These are phyloP conservation scores for Piedraia hortae DNA, from an alignment of 2,329 filamentous ascomycete genomes.

Conservation along the genomic window DNA sequence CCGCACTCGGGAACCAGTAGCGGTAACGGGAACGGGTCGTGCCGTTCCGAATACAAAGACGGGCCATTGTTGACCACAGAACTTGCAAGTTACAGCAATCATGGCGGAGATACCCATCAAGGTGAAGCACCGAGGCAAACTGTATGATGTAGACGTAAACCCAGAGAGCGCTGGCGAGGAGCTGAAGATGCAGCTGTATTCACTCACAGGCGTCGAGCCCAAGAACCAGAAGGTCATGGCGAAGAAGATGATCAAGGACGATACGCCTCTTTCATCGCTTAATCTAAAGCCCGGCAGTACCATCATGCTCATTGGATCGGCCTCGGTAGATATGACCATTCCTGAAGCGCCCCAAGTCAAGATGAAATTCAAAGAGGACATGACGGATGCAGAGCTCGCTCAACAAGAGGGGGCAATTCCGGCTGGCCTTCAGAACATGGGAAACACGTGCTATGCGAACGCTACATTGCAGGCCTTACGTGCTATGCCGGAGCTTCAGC, in stretches of 20 bases:
- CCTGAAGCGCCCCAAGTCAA: slow-evolving; percentile 51
- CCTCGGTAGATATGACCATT: slow-evolving; percentile 33
- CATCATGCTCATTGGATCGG: slow-evolving; percentile 93
- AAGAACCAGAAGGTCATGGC: slow-evolving; percentile 88
- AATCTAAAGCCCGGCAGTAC: slow-evolving; percentile 62
- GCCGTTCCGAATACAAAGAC: too few relatives aligned
- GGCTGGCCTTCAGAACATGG: slow-evolving; percentile 68
- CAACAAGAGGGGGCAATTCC: slow-evolving; percentile 61
- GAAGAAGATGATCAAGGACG: slow-evolving; percentile 88
- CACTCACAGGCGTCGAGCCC: slow-evolving; percentile 82
- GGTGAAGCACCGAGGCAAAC: slow-evolving; percentile 87
- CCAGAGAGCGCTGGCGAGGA: slow-evolving; percentile 60
- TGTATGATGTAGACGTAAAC: slow-evolving; percentile 82
- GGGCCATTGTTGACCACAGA: too few relatives aligned
- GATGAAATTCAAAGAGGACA: slow-evolving; percentile 81
- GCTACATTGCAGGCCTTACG: slow-evolving; percentile 81
- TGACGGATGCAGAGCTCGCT: slow-evolving; percentile 82
- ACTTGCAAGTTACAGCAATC: slow-evolving; percentile 1
- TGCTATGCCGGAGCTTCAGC: slow-evolving; percentile 70
- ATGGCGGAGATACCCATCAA: slow-evolving; percentile 24
- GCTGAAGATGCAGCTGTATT: slow-evolving; percentile 89
- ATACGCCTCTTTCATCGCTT: slow-evolving; percentile 59
- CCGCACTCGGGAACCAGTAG: too few relatives aligned
- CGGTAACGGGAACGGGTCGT: too few relatives aligned
- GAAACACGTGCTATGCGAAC: slow-evolving; percentile 97